phyloP scores from a whole-genome alignment of 805 yeast species.

The Yamadazyma endophytica region DNA sequence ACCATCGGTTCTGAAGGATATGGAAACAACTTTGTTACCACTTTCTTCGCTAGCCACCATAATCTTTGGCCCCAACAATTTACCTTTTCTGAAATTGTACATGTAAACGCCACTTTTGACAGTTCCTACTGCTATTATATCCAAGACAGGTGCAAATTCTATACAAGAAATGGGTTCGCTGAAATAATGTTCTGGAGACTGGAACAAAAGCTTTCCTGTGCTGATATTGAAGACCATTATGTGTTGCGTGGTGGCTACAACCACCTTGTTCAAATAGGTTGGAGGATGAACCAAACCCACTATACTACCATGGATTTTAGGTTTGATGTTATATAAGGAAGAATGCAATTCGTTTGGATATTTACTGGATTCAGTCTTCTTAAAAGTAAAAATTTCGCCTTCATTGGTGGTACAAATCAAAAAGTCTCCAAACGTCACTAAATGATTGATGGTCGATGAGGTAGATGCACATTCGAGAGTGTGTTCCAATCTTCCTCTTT shows the following conservation, averaged over 20 bases:
- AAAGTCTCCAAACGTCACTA: constrained; percentile 74
- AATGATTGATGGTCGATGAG: constrained; percentile 39
- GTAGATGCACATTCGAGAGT: constrained; percentile 32
- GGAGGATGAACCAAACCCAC: constrained; percentile 77
- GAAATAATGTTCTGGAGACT: constrained; percentile 46
- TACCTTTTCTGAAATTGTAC: constrained; percentile 66
- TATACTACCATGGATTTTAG: constrained; percentile 65
- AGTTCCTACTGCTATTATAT: constrained; percentile 75
- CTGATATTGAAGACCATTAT: constrained; percentile 68
- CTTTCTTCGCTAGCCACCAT: constrained; percentile 38
- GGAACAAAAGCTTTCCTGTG: constrained; percentile 67
- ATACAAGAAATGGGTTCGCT: constrained; percentile 55
- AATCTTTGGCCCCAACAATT: constrained; percentile 44
- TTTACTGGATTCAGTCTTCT: constrained; percentile 41
- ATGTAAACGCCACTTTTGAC: constrained; percentile 61
- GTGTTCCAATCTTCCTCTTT: constrained; percentile 68
- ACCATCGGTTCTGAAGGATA: constrained; percentile 92
- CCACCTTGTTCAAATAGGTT: constrained; percentile 85
- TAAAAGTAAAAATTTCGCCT: constrained; percentile 51
- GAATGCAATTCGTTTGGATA: constrained; percentile 66
- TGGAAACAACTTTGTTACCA: constrained; percentile 46
- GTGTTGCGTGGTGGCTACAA: constrained; percentile 69
- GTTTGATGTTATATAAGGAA: constrained; percentile 45
- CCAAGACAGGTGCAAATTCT: constrained; percentile 83
- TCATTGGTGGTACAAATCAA: constrained; percentile 49